Conservation (phyloP, 768 basidiomycete species). For the Naganishia antarctica region DNA sequence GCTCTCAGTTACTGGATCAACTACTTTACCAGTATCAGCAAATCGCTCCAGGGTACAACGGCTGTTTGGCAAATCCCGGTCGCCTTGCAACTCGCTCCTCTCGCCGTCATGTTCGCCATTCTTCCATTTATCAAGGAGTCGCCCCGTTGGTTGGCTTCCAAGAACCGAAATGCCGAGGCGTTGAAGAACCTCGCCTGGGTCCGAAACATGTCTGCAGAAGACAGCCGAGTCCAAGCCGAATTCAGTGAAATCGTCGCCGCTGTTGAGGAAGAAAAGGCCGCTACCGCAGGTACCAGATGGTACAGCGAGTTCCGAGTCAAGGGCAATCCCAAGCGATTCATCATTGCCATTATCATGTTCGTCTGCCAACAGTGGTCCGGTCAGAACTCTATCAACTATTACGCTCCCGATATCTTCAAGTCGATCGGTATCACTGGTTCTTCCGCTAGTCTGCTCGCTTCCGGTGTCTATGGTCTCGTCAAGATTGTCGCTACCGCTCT, state of each 20-base stretch:
- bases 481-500: slow-evolving; percentile 50
- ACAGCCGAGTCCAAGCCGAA: slow-evolving; percentile 48
- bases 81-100: slow-evolving; percentile 49
- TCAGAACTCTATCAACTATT: slow-evolving; percentile 59
- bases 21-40: slow-evolving; percentile 27
- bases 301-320: slow-evolving; percentile 72
- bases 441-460: slow-evolving; percentile 46
- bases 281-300: slow-evolving; percentile 61
- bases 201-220: slow-evolving; percentile 46
- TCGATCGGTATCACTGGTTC: slow-evolving; percentile 48
- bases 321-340: slow-evolving; percentile 74
- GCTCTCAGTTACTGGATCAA: slow-evolving; percentile 23
- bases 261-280: slow-evolving; percentile 66
- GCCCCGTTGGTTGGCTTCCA: slow-evolving; percentile 50
- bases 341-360: slow-evolving; percentile 65
- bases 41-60: slow-evolving; percentile 17
- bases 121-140: slow-evolving; percentile 41
- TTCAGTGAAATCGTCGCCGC: slow-evolving; percentile 70
- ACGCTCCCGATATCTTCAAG: slow-evolving; percentile 49
- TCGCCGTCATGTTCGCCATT: slow-evolving; percentile 48
- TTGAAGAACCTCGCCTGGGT: slow-evolving; percentile 55
- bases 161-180: slow-evolving; percentile 46
- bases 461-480: slow-evolving; percentile 51
- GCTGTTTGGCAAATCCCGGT: slow-evolving; percentile 38
- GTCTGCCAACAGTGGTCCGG: slow-evolving; percentile 71